Evolutionary conservation across 225 moss, liverwort and hornwort genomes (phyloP).

Genomic region (Physcomitrium patens): DNA sequence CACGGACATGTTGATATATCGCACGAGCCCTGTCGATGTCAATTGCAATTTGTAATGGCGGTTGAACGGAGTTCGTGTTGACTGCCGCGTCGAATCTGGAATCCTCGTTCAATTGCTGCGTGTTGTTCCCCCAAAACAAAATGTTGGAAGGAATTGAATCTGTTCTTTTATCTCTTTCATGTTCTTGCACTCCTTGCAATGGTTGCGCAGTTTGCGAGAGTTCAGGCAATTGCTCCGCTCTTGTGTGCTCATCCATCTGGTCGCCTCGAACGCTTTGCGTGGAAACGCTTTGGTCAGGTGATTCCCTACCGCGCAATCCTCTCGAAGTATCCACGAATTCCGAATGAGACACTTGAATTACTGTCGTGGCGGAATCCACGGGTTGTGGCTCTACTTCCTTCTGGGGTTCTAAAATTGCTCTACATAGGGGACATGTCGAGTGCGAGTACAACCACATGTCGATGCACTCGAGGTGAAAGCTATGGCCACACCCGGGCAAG

Average conservation of each 20-base stretch:
- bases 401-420: slow-evolving; percentile 34
- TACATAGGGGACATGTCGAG: slow-evolving; percentile 66
- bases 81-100: background rate
- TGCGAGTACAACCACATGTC: slow-evolving; percentile 74
- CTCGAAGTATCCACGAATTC: background rate
- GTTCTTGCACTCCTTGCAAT: background rate
- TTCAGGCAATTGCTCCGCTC: background rate
- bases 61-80: background rate
- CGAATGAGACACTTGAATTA: too few species aligned
- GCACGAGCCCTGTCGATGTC: slow-evolving; percentile 12
- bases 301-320: background rate
- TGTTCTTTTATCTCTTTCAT: background rate
- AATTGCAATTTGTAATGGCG: slow-evolving; percentile 23
- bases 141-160: slow-evolving; percentile 28
- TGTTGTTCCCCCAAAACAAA: slow-evolving; percentile 31
- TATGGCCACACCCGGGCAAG: slow-evolving; percentile 63
- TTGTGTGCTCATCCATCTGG: background rate
- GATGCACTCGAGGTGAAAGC: slow-evolving; percentile 68
- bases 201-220: background rate
- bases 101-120: background rate
- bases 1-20: background rate
- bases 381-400: slow-evolving; percentile 4
- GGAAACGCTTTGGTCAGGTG: too few species aligned
- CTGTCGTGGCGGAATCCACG: background rate
- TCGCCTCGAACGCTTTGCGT: background rate